Conservation (phyloP, 257 asterid genomes). For the Apocynum venetum region DNA sequence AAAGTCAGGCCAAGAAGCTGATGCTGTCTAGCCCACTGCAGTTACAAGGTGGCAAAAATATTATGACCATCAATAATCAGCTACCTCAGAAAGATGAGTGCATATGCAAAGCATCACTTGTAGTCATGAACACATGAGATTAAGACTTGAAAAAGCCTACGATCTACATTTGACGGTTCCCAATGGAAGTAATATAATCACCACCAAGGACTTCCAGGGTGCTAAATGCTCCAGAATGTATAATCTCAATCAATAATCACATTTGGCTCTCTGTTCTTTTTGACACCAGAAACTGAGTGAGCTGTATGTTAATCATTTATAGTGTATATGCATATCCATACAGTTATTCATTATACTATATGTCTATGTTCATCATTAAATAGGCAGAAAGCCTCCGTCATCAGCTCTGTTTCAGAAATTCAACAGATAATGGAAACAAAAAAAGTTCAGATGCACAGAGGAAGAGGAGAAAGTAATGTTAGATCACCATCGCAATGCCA, state of each 20-base stretch:
- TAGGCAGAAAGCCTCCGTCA: background rate
- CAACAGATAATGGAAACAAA: background rate
- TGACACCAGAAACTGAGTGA: background rate
- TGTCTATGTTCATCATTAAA: background rate
- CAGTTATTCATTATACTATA: background rate
- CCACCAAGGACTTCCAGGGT: background rate
- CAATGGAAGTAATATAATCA: background rate
- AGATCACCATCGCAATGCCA: conserved; percentile 93
- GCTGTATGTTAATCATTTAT: background rate
- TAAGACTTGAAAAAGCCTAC: background rate
- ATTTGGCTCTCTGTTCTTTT: background rate
- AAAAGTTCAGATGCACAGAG: background rate
- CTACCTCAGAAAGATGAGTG: background rate
- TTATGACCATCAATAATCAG: background rate
- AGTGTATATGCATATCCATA: background rate
- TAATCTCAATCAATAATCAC: background rate
- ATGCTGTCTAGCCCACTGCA: background rate
- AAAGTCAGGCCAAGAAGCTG: background rate
- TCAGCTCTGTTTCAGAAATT: background rate
- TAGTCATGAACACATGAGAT: background rate
- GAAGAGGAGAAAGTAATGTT: conserved; percentile 9
- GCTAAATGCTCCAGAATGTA: background rate
- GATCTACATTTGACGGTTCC: background rate
- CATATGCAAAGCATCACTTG: background rate
- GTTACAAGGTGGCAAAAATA: background rate